phyloP scores from a whole-genome alignment of 306 rosid species.

The Gastrolobium villosum region DNA sequence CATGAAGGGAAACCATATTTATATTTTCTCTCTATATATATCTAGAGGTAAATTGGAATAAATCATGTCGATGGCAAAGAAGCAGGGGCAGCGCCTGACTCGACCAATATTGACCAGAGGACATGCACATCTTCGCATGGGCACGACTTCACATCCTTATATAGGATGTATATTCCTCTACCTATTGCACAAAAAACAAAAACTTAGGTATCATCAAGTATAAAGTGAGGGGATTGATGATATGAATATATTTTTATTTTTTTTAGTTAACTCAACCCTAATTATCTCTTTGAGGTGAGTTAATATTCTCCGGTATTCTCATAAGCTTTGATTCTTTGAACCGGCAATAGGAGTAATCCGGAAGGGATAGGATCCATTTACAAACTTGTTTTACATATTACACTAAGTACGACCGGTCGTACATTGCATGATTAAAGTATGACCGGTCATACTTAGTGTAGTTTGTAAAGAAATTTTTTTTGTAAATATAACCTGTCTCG shows the following conservation, averaged over 20 bases:
- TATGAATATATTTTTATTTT: not conserved
- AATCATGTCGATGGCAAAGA: conserved; percentile 53
- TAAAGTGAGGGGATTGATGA: not conserved
- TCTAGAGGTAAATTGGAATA: not conserved
- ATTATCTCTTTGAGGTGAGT: too few species aligned
- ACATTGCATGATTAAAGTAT: too few species aligned
- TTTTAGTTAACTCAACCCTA: too few species aligned
- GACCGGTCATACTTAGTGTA: too few species aligned
- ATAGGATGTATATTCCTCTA: conserved; percentile 70
- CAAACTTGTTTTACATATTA: too few species aligned
- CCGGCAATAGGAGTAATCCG: too few species aligned
- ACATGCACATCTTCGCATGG: conserved; percentile 83
- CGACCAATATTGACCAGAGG: conserved; percentile 79
- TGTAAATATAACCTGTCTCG: too few species aligned
- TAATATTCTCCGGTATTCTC: too few species aligned
- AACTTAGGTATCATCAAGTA: not conserved
- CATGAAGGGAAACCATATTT: conserved; percentile 20
- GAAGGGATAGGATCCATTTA: too few species aligned
- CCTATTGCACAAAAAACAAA: conserved; percentile 47
- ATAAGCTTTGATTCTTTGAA: too few species aligned
- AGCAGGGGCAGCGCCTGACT: conserved; percentile 54
- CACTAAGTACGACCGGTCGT: too few species aligned
- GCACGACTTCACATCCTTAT: conserved; percentile 82
- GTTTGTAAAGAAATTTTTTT: too few species aligned
- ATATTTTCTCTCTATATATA: not conserved